phyloP scores from a whole-genome alignment of 768 basidiomycete genomes.

The Cyclocybe cylindracea region DNA sequence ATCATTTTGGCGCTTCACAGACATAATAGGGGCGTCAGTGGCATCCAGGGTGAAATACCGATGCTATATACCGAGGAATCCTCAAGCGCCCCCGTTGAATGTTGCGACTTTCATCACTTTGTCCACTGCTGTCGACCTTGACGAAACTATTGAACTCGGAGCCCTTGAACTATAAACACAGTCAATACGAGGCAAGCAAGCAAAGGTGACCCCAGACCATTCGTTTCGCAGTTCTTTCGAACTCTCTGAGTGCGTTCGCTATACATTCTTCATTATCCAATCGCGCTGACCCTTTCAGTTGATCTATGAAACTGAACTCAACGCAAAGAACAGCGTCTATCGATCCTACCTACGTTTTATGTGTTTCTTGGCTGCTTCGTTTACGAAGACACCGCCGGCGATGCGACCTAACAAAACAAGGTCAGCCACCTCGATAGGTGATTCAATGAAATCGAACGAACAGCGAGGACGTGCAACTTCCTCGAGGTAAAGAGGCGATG shows the following conservation, averaged over 20 bases:
- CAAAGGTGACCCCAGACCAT: neutral
- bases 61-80: conserved; percentile 2
- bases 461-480: conserved; percentile 12
- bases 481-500: conserved; percentile 7
- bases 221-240: conserved; percentile 12
- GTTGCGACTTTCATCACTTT: conserved; percentile 1
- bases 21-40: neutral
- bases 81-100: conserved; percentile 11
- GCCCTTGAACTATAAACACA: conserved; percentile 6
- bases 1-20: conserved; percentile 6
- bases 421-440: neutral
- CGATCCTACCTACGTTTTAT: neutral
- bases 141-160: neutral
- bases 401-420: conserved; percentile 2
- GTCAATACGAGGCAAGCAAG: neutral
- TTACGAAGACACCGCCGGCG: conserved; percentile 17
- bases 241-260: neutral
- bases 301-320: neutral
- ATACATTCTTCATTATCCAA: conserved; percentile 3
- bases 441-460: neutral
- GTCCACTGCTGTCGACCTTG: conserved; percentile 1
- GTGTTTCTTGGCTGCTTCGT: conserved; percentile 7
- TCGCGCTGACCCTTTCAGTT: conserved; percentile 7
- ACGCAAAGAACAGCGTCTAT: neutral
- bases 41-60: neutral